phyloP scores from a whole-genome alignment of 2,329 filamentous ascomycete species.

The Plectosphaerella sp. region DNA sequence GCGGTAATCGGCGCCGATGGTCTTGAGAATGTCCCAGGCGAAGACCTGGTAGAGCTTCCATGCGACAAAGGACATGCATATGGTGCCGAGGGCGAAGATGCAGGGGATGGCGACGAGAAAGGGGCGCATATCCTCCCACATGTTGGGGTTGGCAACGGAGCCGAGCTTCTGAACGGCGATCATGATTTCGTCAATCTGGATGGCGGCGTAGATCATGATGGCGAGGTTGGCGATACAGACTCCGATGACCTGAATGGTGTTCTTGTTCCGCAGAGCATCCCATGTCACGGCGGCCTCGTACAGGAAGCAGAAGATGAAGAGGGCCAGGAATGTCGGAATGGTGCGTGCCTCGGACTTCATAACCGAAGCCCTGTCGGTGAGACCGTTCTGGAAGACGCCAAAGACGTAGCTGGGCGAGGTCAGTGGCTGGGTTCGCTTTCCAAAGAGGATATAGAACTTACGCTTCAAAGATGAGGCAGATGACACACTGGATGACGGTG shows the following conservation, averaged over 20 bases:
- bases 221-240: constrained; percentile 90
- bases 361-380: constrained; percentile 43
- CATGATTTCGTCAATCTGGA: constrained; percentile 87
- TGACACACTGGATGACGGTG: constrained; percentile 69
- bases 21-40: constrained; percentile 98
- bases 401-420: constrained; percentile 67
- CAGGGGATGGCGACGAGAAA: constrained; percentile 82
- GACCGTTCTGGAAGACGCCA: constrained; percentile 70
- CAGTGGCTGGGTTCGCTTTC: background rate
- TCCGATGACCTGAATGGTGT: constrained; percentile 97
- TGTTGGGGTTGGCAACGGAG: constrained; percentile 32
- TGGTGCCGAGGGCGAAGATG: constrained; percentile 72
- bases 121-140: constrained; percentile 68
- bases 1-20: constrained; percentile 92
- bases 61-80: constrained; percentile 70
- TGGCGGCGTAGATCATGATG: constrained; percentile 85
- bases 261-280: constrained; percentile 90
- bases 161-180: constrained; percentile 62
- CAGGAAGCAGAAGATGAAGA: constrained; percentile 96
- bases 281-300: constrained; percentile 88
- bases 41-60: constrained; percentile 99
- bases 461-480: constrained; percentile 83
- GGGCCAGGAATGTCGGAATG: constrained; percentile 90
- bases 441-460: constrained; percentile 41
- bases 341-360: constrained; percentile 55